Conservation (phyloP, 169 alveolate species). For the Plasmodium yoelii region DNA sequence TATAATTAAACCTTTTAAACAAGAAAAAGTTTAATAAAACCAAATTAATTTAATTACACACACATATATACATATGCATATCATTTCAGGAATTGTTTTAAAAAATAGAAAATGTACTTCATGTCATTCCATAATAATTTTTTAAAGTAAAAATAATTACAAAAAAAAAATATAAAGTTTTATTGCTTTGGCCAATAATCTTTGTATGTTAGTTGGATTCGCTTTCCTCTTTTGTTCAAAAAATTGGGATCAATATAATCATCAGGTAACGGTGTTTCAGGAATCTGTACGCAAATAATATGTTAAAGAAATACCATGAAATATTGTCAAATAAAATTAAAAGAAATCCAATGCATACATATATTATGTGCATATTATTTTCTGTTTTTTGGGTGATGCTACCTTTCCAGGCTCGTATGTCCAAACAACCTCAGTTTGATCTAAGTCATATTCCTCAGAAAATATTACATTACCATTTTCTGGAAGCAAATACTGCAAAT, state of each 20-base stretch:
- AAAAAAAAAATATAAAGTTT: not conserved
- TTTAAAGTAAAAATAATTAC: slow-evolving; percentile 4
- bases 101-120: slow-evolving; percentile 51
- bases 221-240: slow-evolving; percentile 85
- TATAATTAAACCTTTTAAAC: not conserved
- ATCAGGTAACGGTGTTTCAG: slow-evolving; percentile 88
- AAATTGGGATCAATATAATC: slow-evolving; percentile 90
- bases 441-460: slow-evolving; percentile 82
- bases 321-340: not conserved
- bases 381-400: not conserved
- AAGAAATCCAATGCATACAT: not conserved
- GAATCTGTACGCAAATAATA: slow-evolving; percentile 78
- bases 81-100: slow-evolving; percentile 26
- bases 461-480: slow-evolving; percentile 86
- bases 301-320: not conserved
- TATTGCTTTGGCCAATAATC: slow-evolving; percentile 88
- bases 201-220: slow-evolving; percentile 85
- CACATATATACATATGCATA: not conserved
- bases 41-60: not conserved
- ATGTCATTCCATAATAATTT: slow-evolving; percentile 56
- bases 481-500: slow-evolving; percentile 82
- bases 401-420: slow-evolving; percentile 88
- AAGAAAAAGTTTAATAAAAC: no score
- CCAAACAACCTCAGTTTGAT: slow-evolving; percentile 89
- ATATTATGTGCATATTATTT: not conserved